Evolutionary conservation across 2,329 filamentous ascomycete genomes (phyloP).

Genomic region (Trichoderma aggressivum): DNA sequence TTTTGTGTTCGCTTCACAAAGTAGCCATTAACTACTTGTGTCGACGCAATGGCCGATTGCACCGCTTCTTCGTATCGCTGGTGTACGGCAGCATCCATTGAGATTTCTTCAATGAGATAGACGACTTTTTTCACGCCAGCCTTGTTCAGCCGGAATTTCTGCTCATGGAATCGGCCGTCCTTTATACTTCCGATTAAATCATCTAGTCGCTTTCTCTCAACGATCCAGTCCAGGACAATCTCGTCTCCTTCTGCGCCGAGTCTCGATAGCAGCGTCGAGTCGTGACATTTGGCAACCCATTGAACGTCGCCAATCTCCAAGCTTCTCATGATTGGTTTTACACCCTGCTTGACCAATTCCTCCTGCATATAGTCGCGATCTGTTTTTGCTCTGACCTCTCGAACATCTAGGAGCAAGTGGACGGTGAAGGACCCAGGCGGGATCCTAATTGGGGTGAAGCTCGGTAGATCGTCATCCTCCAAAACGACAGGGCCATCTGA

Average conservation of each 20-base stretch:
- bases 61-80: slow-evolving; percentile 64
- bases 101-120: slow-evolving; percentile 74
- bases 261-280: slow-evolving; percentile 52
- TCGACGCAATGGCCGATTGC: slow-evolving; percentile 69
- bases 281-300: slow-evolving; percentile 73
- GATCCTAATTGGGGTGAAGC: slow-evolving; percentile 58
- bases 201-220: slow-evolving; percentile 77
- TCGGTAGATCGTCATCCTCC: slow-evolving; percentile 37
- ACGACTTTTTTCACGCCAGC: slow-evolving; percentile 73
- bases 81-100: slow-evolving; percentile 52
- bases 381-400: slow-evolving; percentile 68
- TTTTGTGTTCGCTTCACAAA: slow-evolving; percentile 74
- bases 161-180: slow-evolving; percentile 78
- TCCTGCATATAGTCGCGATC: slow-evolving; percentile 76
- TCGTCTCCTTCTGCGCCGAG: slow-evolving; percentile 64
- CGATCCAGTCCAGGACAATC: slow-evolving; percentile 73
- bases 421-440: slow-evolving; percentile 66
- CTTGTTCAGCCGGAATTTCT: slow-evolving; percentile 73
- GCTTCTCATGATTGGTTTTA: slow-evolving; percentile 62
- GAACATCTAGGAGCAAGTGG: slow-evolving; percentile 68
- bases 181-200: slow-evolving; percentile 78
- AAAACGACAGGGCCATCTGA: slow-evolving; percentile 35
- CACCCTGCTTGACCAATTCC: slow-evolving; percentile 63
- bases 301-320: slow-evolving; percentile 72
- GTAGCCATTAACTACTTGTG: slow-evolving; percentile 74